These are phyloP conservation scores for Pseudonitzschia multistriata DNA, from an alignment of 108 stramenopile species.

Conservation along the genomic window DNA sequence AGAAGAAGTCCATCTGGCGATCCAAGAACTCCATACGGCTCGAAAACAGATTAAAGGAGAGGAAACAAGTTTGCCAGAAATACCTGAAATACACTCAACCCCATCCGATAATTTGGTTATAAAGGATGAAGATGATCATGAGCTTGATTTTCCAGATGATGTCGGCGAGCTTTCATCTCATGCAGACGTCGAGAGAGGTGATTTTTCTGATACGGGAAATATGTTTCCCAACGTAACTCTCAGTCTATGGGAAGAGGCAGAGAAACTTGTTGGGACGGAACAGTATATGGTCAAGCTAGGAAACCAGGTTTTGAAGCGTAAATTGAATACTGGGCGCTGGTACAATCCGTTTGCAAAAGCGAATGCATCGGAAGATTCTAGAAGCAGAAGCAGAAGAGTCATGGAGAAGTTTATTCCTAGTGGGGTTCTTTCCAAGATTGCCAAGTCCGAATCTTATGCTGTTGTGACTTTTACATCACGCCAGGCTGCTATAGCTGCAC, in stretches of 20 bases:
- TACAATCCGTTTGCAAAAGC: constrained; percentile 1
- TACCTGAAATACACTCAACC: neutral
- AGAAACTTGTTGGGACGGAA: constrained; percentile 6
- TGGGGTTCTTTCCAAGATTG: constrained; percentile 2
- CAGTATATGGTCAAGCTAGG: constrained; percentile 5
- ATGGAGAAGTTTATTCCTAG: neutral
- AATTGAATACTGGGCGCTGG: constrained; percentile 1
- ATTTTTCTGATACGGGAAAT: neutral
- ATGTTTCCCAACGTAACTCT: neutral
- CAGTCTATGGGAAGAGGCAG: constrained; percentile 16
- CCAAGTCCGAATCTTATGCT: constrained; percentile 53
- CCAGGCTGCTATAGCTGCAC: constrained; percentile 82
- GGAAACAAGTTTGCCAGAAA: neutral
- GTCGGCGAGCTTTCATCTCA: neutral
- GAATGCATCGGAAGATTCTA: neutral
- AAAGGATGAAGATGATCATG: neutral
- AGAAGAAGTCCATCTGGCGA: constrained; percentile 50
- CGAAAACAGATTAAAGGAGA: constrained; percentile 6
- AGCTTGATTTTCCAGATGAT: neutral
- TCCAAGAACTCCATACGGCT: constrained; percentile 44
- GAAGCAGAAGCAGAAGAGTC: neutral
- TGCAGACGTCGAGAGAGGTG: neutral
- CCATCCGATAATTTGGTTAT: neutral
- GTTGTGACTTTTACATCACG: constrained; percentile 82
- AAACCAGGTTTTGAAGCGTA: neutral